These are phyloP conservation scores for Blakeslea trispora DNA, from an alignment of 371 early-diverging fungal species.

Conservation along the genomic window DNA sequence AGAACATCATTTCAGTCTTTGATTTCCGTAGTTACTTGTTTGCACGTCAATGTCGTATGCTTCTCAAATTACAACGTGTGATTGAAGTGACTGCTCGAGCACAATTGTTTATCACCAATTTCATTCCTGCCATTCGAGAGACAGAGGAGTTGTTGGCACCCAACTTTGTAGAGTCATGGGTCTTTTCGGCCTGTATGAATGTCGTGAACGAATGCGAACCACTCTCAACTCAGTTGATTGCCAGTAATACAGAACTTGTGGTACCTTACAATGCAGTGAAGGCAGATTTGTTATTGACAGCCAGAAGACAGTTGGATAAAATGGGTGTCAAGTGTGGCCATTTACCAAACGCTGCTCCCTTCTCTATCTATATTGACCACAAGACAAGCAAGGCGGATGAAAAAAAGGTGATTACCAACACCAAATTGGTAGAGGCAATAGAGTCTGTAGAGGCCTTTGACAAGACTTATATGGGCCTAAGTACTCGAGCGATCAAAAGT, in stretches of 20 bases:
- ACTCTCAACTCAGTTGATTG: constrained; percentile 49
- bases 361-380: constrained; percentile 55
- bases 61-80: constrained; percentile 68
- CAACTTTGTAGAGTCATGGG: constrained; percentile 77
- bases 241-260: constrained; percentile 43
- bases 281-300: constrained; percentile 76
- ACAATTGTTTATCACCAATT: constrained; percentile 70
- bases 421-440: constrained; percentile 66
- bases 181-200: constrained; percentile 77
- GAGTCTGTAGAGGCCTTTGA: constrained; percentile 69
- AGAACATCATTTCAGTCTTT: constrained; percentile 90
- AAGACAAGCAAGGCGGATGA: constrained; percentile 16
- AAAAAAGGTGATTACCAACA: constrained; percentile 57
- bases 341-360: constrained; percentile 56
- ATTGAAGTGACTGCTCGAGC: constrained; percentile 73
- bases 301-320: constrained; percentile 76
- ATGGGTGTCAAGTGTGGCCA: constrained; percentile 64
- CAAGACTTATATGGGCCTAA: constrained; percentile 68
- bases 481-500: constrained; percentile 67
- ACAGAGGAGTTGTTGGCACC: constrained; percentile 60
- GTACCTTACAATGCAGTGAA: constrained; percentile 71
- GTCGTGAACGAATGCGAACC: constrained; percentile 80
- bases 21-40: constrained; percentile 95
- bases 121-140: constrained; percentile 74
- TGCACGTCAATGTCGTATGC: constrained; percentile 80